Evolutionary conservation across 1,284 basidiomycete species (phyloP), one percentile per base, ranked within the genome.

Genomic region (Fomitiporia mediterranea): DNA sequence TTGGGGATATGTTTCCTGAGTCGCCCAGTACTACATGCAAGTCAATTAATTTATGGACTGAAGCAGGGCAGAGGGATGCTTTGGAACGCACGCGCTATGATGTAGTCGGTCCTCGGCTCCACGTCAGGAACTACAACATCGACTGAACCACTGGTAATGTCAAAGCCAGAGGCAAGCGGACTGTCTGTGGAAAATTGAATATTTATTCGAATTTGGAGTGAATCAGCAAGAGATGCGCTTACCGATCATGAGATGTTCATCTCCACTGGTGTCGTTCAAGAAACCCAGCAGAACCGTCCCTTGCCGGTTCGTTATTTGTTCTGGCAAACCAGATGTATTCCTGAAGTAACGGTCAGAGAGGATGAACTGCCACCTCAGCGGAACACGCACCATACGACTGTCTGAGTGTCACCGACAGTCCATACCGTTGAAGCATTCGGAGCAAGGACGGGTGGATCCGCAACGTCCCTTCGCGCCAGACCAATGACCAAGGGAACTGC

Each of bases 101-200:
- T 64, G 63, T 76, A 76, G 53, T 67, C 66, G 43, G 63, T 49
- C 43, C 66, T 62, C 13, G 54, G 11, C 0, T 62, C 52, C 4
- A 72, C 61, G 9, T 60, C n/a, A 0, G 77, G 78, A 27, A 78
- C 71, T 2, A 51, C 63, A 55, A 79, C 60, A 2, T 54, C 30
- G 13, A 68, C 65, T 2, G 42, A 51, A 2, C 77, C 78, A 5
- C 61, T 49, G 52, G 64, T 68, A 47, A 81, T 67, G 35, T 74
- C 67, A 60, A 81, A 69, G 15, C 68, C 59, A 9, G 59, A 46
- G n/a, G 73, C 78, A 50, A 80, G 65, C 9, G 78, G 77, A 53
- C 70, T 49, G 1, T 64, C 78, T 79, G 55, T 35, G n/a, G 38
- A 17, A n/a, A 21, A 15, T 25, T 8, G 27, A 37, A 19, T 4